Base-by-base conservation (phyloP, 2,329 filamentous ascomycete genomes). In the Botrytis porri region DNA sequence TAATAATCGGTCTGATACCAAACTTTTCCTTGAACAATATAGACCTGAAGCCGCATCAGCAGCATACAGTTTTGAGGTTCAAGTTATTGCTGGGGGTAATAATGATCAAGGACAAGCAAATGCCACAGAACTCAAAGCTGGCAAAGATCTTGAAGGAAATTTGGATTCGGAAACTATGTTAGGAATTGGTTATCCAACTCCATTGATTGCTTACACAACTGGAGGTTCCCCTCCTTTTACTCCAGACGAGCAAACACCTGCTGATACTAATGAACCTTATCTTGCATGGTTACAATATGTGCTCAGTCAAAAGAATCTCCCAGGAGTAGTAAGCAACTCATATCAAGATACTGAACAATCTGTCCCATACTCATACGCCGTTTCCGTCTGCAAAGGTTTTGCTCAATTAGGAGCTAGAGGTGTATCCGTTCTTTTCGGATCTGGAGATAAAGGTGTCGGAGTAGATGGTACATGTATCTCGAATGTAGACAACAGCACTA, bases 301-400 rank as follows among this genome's bases (percentile, higher is more conserved):
- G 14, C 81, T 89, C 1, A 78, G 81, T 0, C 84, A 86, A 64
- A 45, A 41, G 18, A 48, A 69, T 25, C 77, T 89, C 18, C 88
- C 88, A 0, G 86, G 87, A 62, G 85, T 89, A 3, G 82, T 90
- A 10, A 86, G 85, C 61, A 84, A 88, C 29, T 88, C 86, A 22
- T 90, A 89, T 77, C 86, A 84, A 37, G 88, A 89, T 75, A 85
- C 88, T 74, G 88, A 89, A 80, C 82, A 87, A 66, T 84, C 84
- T 0, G 86, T 89, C 0, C 87, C 87, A 4, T 76, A 75, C 16
- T 81, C 83, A 0, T 89, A 89, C 74, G 88, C 88, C 0, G 77
- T 81, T 69, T 83, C 84, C 25, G 86, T 88, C 1, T 89, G 88
- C 78, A 80, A 83, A 67, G 79, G 86, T 73, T 85, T 89, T 72